Evolutionary conservation across 2,329 filamentous ascomycete genomes (phyloP).

Genomic region (Zasmidium angulare): DNA sequence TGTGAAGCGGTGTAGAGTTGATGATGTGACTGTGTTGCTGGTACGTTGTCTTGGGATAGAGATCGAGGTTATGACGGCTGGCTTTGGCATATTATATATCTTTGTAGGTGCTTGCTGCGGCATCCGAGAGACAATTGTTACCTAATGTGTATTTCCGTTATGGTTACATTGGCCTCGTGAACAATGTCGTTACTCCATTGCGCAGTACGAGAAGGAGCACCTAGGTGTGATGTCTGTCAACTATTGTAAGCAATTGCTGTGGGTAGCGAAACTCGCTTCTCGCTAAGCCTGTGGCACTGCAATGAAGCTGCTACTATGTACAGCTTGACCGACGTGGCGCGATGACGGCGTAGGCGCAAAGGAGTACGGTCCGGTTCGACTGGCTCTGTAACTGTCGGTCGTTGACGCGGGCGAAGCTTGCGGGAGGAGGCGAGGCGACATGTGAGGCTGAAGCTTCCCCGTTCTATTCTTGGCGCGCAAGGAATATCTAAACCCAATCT

Average conservation of each 20-base stretch:
- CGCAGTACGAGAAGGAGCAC: not conserved
- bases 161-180: not conserved
- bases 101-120: not conserved
- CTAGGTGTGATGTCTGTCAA: not conserved
- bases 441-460: not conserved
- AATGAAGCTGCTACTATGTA: not conserved
- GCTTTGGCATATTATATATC: not conserved
- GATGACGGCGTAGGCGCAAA: not conserved
- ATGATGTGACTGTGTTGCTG: not conserved
- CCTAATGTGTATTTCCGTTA: not conserved
- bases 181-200: not conserved
- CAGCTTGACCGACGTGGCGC: not conserved
- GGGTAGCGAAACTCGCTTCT: not conserved
- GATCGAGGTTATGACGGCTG: not conserved
- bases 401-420: not conserved
- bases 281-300: not conserved
- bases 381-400: not conserved
- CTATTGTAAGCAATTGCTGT: not conserved
- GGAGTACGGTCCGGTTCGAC: not conserved
- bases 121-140: not conserved
- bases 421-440: not conserved
- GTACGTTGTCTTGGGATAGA: not conserved
- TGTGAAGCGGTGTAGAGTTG: not conserved
- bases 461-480: not conserved
- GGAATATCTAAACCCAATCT: not conserved